These are phyloP conservation scores for Plasmodium gonderi DNA, from an alignment of 169 alveolate genomes.

Conservation along the genomic window DNA sequence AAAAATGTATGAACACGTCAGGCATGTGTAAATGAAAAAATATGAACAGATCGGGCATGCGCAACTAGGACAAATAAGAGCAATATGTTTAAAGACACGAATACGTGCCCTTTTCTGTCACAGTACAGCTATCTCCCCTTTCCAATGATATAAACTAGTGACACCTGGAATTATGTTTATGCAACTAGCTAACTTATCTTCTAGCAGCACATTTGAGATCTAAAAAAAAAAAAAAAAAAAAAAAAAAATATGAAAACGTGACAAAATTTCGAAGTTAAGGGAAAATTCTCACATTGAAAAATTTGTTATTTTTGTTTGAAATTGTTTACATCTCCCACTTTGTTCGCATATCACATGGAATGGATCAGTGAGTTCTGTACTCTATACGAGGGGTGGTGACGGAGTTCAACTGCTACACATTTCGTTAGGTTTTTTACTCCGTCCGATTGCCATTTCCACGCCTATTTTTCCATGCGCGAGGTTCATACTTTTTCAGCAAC, in stretches of 20 bases:
- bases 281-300: not conserved
- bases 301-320: not conserved
- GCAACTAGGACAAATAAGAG: not conserved
- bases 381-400: not conserved
- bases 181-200: slow-evolving; percentile 58
- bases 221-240: not conserved
- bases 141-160: slow-evolving; percentile 67
- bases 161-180: slow-evolving; percentile 59
- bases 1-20: too few species aligned
- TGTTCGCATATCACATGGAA: not conserved
- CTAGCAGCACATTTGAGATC: slow-evolving; percentile 51
- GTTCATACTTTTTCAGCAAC: slow-evolving; percentile 51
- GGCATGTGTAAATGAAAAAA: too few species aligned
- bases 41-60: too few species aligned
- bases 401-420: not conserved
- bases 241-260: not conserved
- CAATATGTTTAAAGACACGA: not conserved
- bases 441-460: not conserved
- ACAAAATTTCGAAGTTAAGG: not conserved
- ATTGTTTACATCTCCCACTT: not conserved
- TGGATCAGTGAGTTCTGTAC: not conserved
- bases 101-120: not conserved
- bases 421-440: not conserved
- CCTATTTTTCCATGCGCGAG: not conserved
- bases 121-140: slow-evolving; percentile 72